phyloP scores from a whole-genome alignment of 1,284 basidiomycete genomes.

The Sphagnurus paluster region DNA sequence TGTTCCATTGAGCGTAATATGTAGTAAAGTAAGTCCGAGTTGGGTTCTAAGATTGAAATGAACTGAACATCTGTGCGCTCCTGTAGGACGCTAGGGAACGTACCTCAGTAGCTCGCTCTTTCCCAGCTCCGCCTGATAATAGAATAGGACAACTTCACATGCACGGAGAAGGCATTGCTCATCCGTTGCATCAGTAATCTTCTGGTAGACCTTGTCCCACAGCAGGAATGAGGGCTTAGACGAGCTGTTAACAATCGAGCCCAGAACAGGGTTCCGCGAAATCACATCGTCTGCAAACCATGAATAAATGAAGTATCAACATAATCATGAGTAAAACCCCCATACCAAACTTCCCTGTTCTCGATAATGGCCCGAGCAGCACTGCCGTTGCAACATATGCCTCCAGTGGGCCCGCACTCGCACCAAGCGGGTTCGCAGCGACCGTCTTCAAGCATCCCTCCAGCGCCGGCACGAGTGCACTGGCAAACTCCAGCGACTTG shows the following conservation, averaged over 20 bases:
- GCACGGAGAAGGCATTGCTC: conserved; percentile 81
- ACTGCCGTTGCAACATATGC: conserved; percentile 79
- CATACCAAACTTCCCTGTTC: conserved; percentile 54
- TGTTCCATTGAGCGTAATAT: conserved; percentile 64
- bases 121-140: conserved; percentile 51
- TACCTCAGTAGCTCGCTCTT: conserved; percentile 64
- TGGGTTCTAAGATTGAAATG: conserved; percentile 44
- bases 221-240: conserved; percentile 84
- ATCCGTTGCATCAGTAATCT: conserved; percentile 63
- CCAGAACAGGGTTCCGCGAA: conserved; percentile 39
- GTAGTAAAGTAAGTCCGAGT: conserved; percentile 65
- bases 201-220: conserved; percentile 86
- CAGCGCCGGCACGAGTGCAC: conserved; percentile 57
- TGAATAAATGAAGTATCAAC: background rate
- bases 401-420: conserved; percentile 71
- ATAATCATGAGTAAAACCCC: background rate
- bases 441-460: conserved; percentile 72
- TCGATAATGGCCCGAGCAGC: conserved; percentile 61
- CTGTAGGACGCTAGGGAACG: conserved; percentile 14
- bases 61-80: conserved; percentile 6
- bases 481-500: conserved; percentile 48
- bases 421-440: conserved; percentile 55
- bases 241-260: conserved; percentile 43
- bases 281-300: conserved; percentile 29
- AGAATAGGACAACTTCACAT: conserved; percentile 50